Evolutionary conservation across 306 rosid genomes (phyloP), one percentile per base, ranked within the genome.

Genomic region (Rosa rugosa): DNA sequence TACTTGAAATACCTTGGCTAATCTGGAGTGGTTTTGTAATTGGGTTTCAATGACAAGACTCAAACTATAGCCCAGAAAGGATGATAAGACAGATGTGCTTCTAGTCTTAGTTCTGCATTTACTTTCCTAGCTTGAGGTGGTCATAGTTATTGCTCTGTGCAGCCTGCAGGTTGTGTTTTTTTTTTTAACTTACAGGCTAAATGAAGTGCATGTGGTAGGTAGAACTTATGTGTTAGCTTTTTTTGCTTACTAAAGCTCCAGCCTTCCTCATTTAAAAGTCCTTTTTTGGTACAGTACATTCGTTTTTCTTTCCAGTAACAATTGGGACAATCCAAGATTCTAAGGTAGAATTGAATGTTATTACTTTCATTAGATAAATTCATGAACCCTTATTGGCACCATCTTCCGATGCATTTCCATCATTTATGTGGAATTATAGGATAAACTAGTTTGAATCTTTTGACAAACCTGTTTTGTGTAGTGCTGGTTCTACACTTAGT

Each of bases 141-240:
- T 46, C n/a, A 75, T 62, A 18, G 34, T 63, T 4, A 34, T 63
- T 69, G 73, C 53, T 69, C 34, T 69, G 53, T 69, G 72, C 23
- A 69, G 73, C 9, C 44, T 69, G 53, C 51, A 42, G 73, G 36
- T 69, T 42, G 25, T 5, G 53, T 44, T 31, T 31, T 31, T 31
- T 31, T 22, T 42, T 9, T 63, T 64, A 8, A 23, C 53, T 20
- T 42, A 31, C 5, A 69, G 31, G 16, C 62, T 20, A 47, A 31
- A 46, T 60, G 45, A 50, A 62, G 71, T 62, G 78, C 34, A 75
- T 60, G 56, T 25, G 79, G 44, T 75, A 60, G 78, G 42, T 41
- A 23, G 40, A 57, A 17, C 41, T 75, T 17, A 63, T 60, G 59
- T 27, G 70, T 44, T 9, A 60, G 42, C 42, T 42, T 20, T 42